Evolutionary conservation across 768 basidiomycete genomes (phyloP).

Genomic region (Calvatia gigantea): DNA sequence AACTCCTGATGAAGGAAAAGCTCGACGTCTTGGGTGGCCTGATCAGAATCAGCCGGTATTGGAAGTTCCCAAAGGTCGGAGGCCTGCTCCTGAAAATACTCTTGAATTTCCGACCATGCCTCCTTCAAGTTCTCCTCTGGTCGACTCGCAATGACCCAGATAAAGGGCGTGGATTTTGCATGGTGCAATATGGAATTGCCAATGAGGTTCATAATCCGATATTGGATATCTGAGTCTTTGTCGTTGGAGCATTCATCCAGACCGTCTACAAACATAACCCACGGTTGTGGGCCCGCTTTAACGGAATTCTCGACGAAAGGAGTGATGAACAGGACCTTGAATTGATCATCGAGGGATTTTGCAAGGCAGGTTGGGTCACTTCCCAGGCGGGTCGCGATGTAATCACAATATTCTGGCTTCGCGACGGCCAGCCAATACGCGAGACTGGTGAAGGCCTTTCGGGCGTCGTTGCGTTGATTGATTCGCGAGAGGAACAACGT

Average conservation of each 20-base stretch:
- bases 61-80: background rate
- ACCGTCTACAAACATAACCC: background rate
- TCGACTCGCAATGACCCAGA: too few relatives aligned
- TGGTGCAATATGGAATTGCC: too few relatives aligned
- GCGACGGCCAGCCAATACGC: background rate
- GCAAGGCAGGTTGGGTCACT: background rate
- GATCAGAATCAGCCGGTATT: background rate
- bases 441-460: background rate
- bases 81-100: background rate
- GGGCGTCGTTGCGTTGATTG: background rate
- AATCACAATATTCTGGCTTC: too few relatives aligned
- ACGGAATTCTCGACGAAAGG: background rate
- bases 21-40: background rate
- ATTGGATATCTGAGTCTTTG: background rate
- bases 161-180: too few relatives aligned
- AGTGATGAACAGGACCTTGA: background rate
- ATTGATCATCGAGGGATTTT: background rate
- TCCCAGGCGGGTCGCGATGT: background rate
- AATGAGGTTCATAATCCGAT: background rate
- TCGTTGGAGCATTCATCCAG: background rate
- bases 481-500: background rate
- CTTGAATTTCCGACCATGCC: too few relatives aligned
- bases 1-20: background rate
- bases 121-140: too few relatives aligned
- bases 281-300: background rate